A percentile compares a stretch with the other conserved stretches of the same genome.
These are phyloP conservation scores for Medicago truncatula DNA, from an alignment of 306 rosid genomes.

Conservation along the genomic window DNA sequence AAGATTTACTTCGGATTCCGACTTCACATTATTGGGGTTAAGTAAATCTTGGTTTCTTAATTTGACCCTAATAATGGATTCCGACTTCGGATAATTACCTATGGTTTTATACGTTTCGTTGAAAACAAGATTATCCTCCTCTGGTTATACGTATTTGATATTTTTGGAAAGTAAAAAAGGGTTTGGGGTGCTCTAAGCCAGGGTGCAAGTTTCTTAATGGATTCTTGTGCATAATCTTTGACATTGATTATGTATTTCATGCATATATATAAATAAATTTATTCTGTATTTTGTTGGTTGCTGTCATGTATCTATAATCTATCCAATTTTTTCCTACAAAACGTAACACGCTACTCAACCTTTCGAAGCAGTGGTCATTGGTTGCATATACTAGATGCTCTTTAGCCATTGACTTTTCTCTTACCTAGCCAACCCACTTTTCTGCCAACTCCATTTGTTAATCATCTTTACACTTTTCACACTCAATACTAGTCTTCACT, in stretches of 20 bases:
- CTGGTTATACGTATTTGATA: constrained; percentile 1
- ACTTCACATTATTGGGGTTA: neutral
- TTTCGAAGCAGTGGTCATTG: constrained; percentile 1
- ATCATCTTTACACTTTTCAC: constrained; percentile 18
- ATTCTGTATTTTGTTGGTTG: neutral
- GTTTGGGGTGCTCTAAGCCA: neutral
- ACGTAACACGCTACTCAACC: constrained; percentile 1
- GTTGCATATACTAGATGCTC: constrained; percentile 26
- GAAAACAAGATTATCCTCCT: neutral
- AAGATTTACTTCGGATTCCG: neutral
- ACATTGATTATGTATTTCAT: neutral
- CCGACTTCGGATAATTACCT: neutral
- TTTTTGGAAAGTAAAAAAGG: neutral
- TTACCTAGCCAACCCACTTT: constrained; percentile 9
- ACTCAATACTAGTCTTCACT: neutral
- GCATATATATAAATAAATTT: neutral
- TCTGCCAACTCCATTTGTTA: constrained; percentile 6
- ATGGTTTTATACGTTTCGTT: constrained; percentile 5
- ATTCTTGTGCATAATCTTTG: neutral
- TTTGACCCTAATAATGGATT: neutral
- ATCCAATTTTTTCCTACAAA: neutral
- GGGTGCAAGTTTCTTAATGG: neutral
- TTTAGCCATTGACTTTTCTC: constrained; percentile 3
- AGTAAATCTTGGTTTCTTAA: too few species aligned
- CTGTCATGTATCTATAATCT: neutral